A percentile compares a stretch with the other conserved stretches of the same genome.
Evolutionary conservation across 495 filamentous ascomycete genomes (phyloP).

Genomic region (Cercophora newfieldiana): DNA sequence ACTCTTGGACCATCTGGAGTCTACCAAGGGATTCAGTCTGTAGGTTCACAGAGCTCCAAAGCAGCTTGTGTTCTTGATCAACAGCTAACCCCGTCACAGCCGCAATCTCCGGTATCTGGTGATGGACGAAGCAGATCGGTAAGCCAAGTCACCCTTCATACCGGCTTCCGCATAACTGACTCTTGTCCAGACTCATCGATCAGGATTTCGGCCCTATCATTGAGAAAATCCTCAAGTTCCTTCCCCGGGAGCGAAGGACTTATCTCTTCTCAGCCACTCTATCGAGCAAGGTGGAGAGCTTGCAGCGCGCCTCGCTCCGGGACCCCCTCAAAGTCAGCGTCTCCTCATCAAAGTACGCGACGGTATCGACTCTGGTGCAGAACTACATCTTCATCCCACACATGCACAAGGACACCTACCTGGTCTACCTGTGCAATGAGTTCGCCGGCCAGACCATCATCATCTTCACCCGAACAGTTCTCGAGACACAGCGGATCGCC

Average conservation of each 20-base stretch:
- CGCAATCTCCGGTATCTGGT: conserved; percentile 76
- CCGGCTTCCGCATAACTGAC: background rate
- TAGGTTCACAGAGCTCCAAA: conserved; percentile 31
- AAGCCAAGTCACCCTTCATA: background rate
- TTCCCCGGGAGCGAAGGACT: conserved; percentile 77
- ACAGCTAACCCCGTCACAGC: conserved; percentile 12
- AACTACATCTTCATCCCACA: conserved; percentile 83
- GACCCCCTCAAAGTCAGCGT: conserved; percentile 76
- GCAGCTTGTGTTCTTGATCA: too few relatives aligned
- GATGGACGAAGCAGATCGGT: conserved; percentile 87
- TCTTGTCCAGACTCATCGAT: conserved; percentile 64
- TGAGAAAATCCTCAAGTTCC: conserved; percentile 88
- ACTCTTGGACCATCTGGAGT: conserved; percentile 89
- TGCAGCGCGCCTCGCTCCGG: conserved; percentile 82
- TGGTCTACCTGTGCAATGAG: conserved; percentile 83
- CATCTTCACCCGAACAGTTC: conserved; percentile 90
- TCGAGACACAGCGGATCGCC: conserved; percentile 82
- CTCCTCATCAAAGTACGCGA: conserved; percentile 76
- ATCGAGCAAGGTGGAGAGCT: conserved; percentile 84
- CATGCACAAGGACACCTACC: conserved; percentile 87
- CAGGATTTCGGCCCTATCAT: conserved; percentile 91
- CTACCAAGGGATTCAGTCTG: conserved; percentile 92
- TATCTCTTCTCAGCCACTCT: conserved; percentile 95
- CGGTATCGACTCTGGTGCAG: conserved; percentile 80
- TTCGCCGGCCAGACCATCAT: conserved; percentile 80